Conservation (phyloP, 2,329 filamentous ascomycete genomes). For the Neonectria hederae region DNA sequence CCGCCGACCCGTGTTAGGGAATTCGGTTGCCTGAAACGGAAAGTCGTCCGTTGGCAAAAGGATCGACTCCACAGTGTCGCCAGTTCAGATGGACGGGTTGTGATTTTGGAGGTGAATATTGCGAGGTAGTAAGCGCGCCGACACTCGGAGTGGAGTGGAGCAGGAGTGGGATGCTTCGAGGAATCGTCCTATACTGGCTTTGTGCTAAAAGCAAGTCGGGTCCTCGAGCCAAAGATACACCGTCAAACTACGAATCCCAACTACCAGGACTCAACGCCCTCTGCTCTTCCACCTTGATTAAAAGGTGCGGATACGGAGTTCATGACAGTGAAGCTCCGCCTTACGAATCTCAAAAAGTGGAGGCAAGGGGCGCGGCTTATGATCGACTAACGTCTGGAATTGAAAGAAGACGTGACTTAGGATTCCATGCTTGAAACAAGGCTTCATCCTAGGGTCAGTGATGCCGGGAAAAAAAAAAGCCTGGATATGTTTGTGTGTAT, state of each 20-base stretch:
- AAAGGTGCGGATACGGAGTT: background rate
- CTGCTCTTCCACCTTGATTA: background rate
- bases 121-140: background rate
- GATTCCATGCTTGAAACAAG: background rate
- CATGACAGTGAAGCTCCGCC: background rate
- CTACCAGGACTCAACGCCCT: background rate
- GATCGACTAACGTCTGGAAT: slow-evolving; percentile 12
- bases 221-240: background rate
- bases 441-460: background rate
- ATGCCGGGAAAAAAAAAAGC: background rate
- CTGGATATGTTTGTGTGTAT: background rate
- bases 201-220: background rate
- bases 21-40: background rate
- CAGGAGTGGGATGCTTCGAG: background rate
- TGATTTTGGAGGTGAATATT: too few relatives aligned
- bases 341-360: background rate
- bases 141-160: background rate
- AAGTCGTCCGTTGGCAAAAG: background rate
- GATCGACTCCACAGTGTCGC: background rate
- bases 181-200: background rate
- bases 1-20: background rate
- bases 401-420: slow-evolving; percentile 1
- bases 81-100: background rate
- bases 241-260: background rate
- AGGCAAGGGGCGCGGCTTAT: background rate